Evolutionary conservation across 805 yeast species (phyloP).

Genomic region (Barnettozyma pratensis): DNA sequence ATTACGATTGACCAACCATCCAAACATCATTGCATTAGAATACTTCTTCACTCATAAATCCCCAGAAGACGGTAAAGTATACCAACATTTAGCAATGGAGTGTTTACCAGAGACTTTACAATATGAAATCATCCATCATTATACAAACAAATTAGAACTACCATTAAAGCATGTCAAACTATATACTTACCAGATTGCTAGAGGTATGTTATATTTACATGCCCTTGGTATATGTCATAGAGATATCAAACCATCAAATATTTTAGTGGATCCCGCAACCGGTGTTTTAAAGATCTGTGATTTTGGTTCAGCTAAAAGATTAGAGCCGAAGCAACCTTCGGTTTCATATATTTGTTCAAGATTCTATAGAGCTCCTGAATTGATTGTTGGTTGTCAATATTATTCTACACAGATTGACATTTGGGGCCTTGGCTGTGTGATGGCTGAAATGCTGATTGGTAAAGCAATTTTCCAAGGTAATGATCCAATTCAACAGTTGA

Average conservation of each 20-base stretch:
- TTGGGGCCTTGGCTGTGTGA: constrained; percentile 97
- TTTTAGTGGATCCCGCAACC: constrained; percentile 65
- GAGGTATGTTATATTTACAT: constrained; percentile 80
- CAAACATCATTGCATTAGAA: constrained; percentile 66
- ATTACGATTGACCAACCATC: constrained; percentile 69
- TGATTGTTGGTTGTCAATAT: constrained; percentile 82
- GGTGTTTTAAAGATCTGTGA: constrained; percentile 74
- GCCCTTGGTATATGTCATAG: constrained; percentile 78
- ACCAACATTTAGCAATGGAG: constrained; percentile 84
- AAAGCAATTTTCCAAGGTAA: constrained; percentile 95
- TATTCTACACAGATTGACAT: constrained; percentile 91
- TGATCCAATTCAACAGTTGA: constrained; percentile 80
- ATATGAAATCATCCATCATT: constrained; percentile 65
- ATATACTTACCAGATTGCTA: constrained; percentile 72
- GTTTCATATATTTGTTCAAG: constrained; percentile 95
- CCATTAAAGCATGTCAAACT: constrained; percentile 73
- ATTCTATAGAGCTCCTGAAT: constrained; percentile 94
- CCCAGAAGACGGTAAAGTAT: constrained; percentile 56
- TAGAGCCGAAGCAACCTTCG: constrained; percentile 77
- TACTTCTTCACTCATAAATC: constrained; percentile 68
- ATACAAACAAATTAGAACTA: constrained; percentile 52
- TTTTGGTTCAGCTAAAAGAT: constrained; percentile 78
- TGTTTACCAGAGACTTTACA: constrained; percentile 80
- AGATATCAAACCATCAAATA: constrained; percentile 81
- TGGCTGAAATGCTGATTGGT: constrained; percentile 91